Percentiles rank a stretch among this genome's conserved stretches.
Evolutionary conservation across 768 basidiomycete genomes (phyloP).

Genomic region (Cystofilobasidium ferigula): DNA sequence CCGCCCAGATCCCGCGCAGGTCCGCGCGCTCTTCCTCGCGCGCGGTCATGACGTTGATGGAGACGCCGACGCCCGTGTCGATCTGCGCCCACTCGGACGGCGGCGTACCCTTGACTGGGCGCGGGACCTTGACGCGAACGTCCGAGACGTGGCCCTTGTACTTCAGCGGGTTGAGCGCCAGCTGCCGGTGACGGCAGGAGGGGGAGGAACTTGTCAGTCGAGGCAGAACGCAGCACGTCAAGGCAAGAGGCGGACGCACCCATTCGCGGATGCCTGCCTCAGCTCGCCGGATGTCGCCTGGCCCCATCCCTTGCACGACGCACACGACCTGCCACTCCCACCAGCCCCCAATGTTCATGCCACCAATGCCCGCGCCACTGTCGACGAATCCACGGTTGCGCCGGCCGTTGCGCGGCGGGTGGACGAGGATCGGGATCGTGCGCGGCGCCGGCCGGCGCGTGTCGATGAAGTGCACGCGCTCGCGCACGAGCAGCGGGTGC

Average conservation of each 20-base stretch:
- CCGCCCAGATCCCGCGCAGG: neutral
- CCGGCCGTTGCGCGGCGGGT: constrained; percentile 15
- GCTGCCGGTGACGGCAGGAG: neutral
- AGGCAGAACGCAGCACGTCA: neutral
- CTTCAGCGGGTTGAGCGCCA: constrained; percentile 12
- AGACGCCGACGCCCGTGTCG: constrained; percentile 14
- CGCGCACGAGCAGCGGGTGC: neutral
- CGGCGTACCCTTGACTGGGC: neutral
- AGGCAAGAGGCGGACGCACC: neutral
- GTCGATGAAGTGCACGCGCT: constrained; percentile 8
- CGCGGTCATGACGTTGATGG: constrained; percentile 21
- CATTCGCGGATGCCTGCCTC: constrained; percentile 16
- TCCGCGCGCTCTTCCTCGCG: neutral
- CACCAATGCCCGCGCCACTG: constrained; percentile 11
- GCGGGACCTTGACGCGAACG: neutral
- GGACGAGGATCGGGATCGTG: constrained; percentile 19
- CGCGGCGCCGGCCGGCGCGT: constrained; percentile 11
- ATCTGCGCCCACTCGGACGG: constrained; percentile 14
- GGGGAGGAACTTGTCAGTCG: neutral
- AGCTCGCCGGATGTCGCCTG: constrained; percentile 8
- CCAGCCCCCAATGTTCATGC: constrained; percentile 17
- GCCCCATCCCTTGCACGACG: constrained; percentile 15
- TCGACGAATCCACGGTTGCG: constrained; percentile 6
- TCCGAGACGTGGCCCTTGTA: constrained; percentile 5
- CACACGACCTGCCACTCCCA: constrained; percentile 23